Conservation (phyloP, 1,284 basidiomycete genomes). For the Moniliophthora roreri region DNA sequence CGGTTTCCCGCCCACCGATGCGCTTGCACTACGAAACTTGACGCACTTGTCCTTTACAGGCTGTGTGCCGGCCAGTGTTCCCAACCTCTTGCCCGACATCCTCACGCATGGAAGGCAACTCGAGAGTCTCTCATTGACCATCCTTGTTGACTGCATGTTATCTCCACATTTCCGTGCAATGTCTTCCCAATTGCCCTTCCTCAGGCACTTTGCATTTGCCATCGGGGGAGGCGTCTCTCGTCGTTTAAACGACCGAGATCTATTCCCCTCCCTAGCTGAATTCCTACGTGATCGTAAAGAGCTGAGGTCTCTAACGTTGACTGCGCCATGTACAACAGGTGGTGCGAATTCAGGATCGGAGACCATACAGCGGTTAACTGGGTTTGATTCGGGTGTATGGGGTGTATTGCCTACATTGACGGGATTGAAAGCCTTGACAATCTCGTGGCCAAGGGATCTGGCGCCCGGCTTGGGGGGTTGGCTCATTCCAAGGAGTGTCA, state of each 20-base stretch:
- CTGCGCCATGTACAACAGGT: conserved; percentile 32
- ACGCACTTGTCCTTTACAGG: conserved; percentile 63
- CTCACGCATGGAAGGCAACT: conserved; percentile 60
- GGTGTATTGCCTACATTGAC: conserved; percentile 63
- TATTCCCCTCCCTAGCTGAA: conserved; percentile 66
- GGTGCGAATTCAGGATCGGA: conserved; percentile 31
- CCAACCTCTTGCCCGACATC: conserved; percentile 56
- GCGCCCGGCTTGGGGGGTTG: conserved; percentile 63
- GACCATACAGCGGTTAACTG: conserved; percentile 46
- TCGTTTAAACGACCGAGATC: conserved; percentile 45
- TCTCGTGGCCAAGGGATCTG: conserved; percentile 64
- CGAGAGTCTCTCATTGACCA: conserved; percentile 56
- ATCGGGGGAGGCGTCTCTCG: conserved; percentile 29
- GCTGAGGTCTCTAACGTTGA: conserved; percentile 52
- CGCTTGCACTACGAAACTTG: conserved; percentile 59
- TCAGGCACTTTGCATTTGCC: conserved; percentile 60
- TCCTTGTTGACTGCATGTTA: conserved; percentile 47
- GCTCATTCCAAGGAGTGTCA: conserved; percentile 61
- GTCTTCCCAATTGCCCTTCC: conserved; percentile 48
- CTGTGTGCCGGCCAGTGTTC: conserved; percentile 44
- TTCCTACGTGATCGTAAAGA: conserved; percentile 60
- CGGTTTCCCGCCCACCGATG: conserved; percentile 49
- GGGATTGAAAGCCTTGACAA: conserved; percentile 48
- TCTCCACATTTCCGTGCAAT: conserved; percentile 50
- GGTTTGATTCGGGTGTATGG: conserved; percentile 68